Percentiles rank a stretch among this genome's conserved stretches.
phyloP scores from a whole-genome alignment of 192 early-diverging fungal genomes.

The Coemansia sp. region DNA sequence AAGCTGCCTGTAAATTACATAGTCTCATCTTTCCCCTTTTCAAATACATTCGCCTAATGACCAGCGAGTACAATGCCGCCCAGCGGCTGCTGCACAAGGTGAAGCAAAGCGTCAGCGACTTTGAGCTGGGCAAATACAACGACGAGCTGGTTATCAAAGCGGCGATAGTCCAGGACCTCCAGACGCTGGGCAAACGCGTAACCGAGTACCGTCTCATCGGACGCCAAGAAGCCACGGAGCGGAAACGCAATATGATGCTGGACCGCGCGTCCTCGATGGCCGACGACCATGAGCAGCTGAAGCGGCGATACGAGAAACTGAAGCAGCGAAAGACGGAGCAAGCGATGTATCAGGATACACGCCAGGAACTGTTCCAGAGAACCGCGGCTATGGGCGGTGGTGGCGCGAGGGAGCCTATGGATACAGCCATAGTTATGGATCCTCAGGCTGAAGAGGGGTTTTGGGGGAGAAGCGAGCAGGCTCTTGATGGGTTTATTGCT shows the following conservation, averaged over 20 bases:
- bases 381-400: background rate
- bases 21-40: too few species aligned
- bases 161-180: conserved; percentile 35
- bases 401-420: conserved; percentile 14
- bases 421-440: conserved; percentile 40
- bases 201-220: conserved; percentile 45
- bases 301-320: conserved; percentile 41
- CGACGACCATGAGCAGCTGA: conserved; percentile 43
- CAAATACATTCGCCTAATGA: conserved; percentile 22
- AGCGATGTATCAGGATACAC: conserved; percentile 9
- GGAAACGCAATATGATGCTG: conserved; percentile 46
- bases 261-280: conserved; percentile 35
- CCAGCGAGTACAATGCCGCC: conserved; percentile 53
- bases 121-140: conserved; percentile 25
- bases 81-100: conserved; percentile 51
- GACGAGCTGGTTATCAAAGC: conserved; percentile 21
- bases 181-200: conserved; percentile 42
- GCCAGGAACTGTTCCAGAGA: conserved; percentile 39
- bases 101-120: conserved; percentile 47
- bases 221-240: conserved; percentile 45
- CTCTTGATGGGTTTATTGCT: conserved; percentile 40
- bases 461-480: conserved; percentile 35
- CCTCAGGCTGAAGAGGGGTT: conserved; percentile 36
- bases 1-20: too few species aligned
- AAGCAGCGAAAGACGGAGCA: conserved; percentile 27